phyloP scores from a whole-genome alignment of 106 monocot species.

The Dioscorea dumetorum region DNA sequence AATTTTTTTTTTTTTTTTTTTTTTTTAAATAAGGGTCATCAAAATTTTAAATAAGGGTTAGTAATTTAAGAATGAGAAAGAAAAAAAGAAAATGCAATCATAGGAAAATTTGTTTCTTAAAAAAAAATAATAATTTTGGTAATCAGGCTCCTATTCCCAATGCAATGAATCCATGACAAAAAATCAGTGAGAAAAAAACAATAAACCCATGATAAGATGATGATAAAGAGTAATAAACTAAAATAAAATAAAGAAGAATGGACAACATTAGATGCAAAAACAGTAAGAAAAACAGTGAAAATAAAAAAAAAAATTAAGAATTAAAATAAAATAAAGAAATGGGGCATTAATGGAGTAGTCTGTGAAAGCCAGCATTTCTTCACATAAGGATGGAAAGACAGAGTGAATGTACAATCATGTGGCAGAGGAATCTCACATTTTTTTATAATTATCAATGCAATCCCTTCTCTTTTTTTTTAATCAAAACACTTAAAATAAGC shows the following conservation, averaged over 20 bases:
- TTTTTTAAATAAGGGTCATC: too few relatives aligned
- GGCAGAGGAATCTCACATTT: constrained; percentile 3
- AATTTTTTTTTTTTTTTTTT: too few relatives aligned
- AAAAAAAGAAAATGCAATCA: not conserved
- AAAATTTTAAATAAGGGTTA: too few relatives aligned
- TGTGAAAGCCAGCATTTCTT: not conserved
- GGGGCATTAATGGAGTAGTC: not conserved
- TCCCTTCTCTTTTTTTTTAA: not conserved
- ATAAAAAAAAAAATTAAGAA: too few relatives aligned
- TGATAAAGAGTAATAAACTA: too few relatives aligned
- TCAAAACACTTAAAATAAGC: too few relatives aligned
- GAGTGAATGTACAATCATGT: not conserved
- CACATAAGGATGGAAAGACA: not conserved
- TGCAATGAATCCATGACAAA: not conserved
- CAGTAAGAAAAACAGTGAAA: too few relatives aligned
- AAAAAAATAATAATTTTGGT: too few relatives aligned
- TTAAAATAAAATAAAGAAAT: not conserved
- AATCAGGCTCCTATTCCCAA: not conserved
- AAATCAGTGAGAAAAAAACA: not conserved
- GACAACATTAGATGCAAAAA: too few relatives aligned
- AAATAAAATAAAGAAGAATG: not conserved
- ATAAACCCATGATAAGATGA: not conserved
- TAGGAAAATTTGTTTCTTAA: too few relatives aligned
- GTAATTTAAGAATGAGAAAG: not conserved
- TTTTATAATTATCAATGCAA: not conserved